Evolutionary conservation across 2,329 filamentous ascomycete species (phyloP).

Genomic region (Pseudocercospora crystallina): DNA sequence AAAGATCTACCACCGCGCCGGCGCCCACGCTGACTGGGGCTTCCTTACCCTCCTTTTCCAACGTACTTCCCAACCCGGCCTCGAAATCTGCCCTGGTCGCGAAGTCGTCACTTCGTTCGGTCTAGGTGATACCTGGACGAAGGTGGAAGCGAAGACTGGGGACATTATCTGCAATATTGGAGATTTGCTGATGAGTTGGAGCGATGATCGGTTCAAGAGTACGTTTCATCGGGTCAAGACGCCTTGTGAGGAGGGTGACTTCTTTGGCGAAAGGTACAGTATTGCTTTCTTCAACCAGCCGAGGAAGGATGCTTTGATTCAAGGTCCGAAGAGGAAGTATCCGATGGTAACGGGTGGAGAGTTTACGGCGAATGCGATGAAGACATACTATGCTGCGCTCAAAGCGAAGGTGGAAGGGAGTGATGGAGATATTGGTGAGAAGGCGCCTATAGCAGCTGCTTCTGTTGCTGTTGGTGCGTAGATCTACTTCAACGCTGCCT

Average conservation of each 20-base stretch:
- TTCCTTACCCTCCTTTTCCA: slow-evolving; percentile 64
- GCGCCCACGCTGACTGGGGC: slow-evolving; percentile 63
- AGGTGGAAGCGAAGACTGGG: slow-evolving; percentile 53
- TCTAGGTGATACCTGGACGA: slow-evolving; percentile 61
- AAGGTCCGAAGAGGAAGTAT: slow-evolving; percentile 63
- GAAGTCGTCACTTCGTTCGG: slow-evolving; percentile 61
- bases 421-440: too few species aligned
- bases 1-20: slow-evolving; percentile 57
- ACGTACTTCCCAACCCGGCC: slow-evolving; percentile 57
- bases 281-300: slow-evolving; percentile 68
- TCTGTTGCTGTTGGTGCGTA: too few species aligned
- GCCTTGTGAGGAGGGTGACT: slow-evolving; percentile 52
- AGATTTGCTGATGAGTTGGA: slow-evolving; percentile 65
- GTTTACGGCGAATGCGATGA: slow-evolving; percentile 58
- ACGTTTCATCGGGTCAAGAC: slow-evolving; percentile 65
- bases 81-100: slow-evolving; percentile 64
- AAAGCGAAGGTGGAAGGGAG: slow-evolving; percentile 41
- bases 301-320: slow-evolving; percentile 56
- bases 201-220: slow-evolving; percentile 65
- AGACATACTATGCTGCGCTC: slow-evolving; percentile 55
- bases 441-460: too few species aligned
- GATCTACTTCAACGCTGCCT: too few species aligned
- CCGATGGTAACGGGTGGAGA: slow-evolving; percentile 59
- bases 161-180: slow-evolving; percentile 65
- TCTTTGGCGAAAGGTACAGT: slow-evolving; percentile 61